Base-by-base conservation (phyloP, 345 rosid species). In the Acer saccharum region DNA sequence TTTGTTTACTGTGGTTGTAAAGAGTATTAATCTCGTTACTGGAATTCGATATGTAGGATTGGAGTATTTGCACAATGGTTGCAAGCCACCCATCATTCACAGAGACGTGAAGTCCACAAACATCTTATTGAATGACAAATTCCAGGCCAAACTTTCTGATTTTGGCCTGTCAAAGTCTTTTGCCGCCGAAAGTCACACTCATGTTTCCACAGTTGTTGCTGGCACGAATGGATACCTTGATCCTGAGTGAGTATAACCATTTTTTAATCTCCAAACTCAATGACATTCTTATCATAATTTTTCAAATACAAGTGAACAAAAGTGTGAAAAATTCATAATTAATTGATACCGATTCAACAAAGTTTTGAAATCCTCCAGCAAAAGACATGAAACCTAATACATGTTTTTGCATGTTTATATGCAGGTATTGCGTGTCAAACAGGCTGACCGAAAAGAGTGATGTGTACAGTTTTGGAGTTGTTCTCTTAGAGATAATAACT, bases 41-140 rank as follows among this genome's bases (percentile, higher is more conserved):
- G 10, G 11, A 64, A 54, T n/a, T 9, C 69, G 44, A 0, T 46
- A 29, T 25, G 66, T 41, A 82, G 85, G 85, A 55, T 43, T 82
- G 75, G 84, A 85, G 58, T 85, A 82, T 69, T 67, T 85, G 39
- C 85, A 84, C 41, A 61, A 67, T 14, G 83, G 85, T 0, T 82
- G 83, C 39, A 82, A 79, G 74, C 88, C 86, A 75, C 76, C 77
- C 6, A 82, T 82, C 13, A 78, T 82, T 21, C 88, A 85, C 10
- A 75, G 88, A 82, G 84, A 85, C 29, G 67, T 82, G 66, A 85
- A 85, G 80, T 23, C 80, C 2, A 1, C 81, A 14, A 85, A 85
- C 55, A 85, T 85, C 11, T 71, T 85, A 63, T 65, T 82, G 43
- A 72, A 77, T 1, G 82, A 82, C 0, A 72, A 77, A 0, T 66